phyloP scores from a whole-genome alignment of 805 yeast species.

The Spathaspora boniae region DNA sequence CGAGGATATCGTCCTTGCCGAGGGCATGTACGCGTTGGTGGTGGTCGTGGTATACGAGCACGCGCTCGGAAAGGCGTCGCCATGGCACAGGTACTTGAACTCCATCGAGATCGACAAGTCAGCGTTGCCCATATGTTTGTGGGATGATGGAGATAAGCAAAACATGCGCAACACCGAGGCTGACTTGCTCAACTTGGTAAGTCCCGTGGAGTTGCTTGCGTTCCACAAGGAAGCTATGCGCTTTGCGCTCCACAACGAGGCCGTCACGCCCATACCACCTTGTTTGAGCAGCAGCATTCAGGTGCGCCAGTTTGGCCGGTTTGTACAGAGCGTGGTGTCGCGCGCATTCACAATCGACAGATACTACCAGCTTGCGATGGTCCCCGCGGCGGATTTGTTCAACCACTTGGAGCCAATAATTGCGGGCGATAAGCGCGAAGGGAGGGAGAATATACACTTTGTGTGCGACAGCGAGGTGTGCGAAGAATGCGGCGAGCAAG shows the following conservation, averaged over 20 bases:
- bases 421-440: constrained; percentile 12
- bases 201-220: constrained; percentile 38
- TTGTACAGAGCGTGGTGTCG: constrained; percentile 61
- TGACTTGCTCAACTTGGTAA: constrained; percentile 57
- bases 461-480: constrained; percentile 37
- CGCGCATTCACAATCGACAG: constrained; percentile 81
- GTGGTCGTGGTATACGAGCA: constrained; percentile 72
- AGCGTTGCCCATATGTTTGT: constrained; percentile 58
- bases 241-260: constrained; percentile 35
- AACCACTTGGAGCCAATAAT: constrained; percentile 55
- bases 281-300: constrained; percentile 16
- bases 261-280: constrained; percentile 25
- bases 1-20: constrained; percentile 31
- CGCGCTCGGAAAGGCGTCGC: constrained; percentile 57
- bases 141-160: constrained; percentile 51
- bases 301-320: constrained; percentile 51
- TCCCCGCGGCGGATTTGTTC: constrained; percentile 89
- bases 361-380: constrained; percentile 70
- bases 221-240: constrained; percentile 37
- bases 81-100: constrained; percentile 70
- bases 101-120: constrained; percentile 42
- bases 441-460: constrained; percentile 62
- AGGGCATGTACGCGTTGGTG: constrained; percentile 64
- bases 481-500: constrained; percentile 29
- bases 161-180: constrained; percentile 59